Conservation (phyloP, 139 green algal genomes). For the Chlamydomonas eustigma region DNA sequence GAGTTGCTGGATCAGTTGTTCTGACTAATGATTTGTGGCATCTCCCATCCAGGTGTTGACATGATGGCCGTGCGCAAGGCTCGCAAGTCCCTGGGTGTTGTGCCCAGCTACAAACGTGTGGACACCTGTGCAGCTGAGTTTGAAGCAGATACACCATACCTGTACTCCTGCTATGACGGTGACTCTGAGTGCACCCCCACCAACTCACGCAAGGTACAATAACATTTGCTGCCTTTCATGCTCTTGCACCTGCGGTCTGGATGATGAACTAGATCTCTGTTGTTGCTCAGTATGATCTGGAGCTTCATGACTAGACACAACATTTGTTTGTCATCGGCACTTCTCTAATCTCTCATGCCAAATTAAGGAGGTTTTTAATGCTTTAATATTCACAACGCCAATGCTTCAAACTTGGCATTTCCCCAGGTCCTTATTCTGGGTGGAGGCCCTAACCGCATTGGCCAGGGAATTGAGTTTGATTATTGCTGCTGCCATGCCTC, state of each 20-base stretch:
- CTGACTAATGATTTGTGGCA: too few species aligned
- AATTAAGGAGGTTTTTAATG: too few species aligned
- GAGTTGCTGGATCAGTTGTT: too few species aligned
- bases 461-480: conserved; percentile 99
- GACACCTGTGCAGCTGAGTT: conserved; percentile 99
- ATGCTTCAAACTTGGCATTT: conserved; percentile 50
- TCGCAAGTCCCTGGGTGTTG: conserved; percentile 70
- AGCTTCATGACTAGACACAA: too few species aligned
- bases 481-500: conserved; percentile 99
- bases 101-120: conserved; percentile 91
- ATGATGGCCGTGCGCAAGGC: conserved; percentile 52
- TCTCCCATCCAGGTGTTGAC: conserved; percentile 2
- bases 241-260: too few species aligned
- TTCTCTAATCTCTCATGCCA: too few species aligned
- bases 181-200: conserved; percentile 76
- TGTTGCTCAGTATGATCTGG: background rate
- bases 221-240: background rate
- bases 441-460: conserved; percentile 98
- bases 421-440: conserved; percentile 89
- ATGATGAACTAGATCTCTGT: background rate
- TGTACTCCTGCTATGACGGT: conserved; percentile 89
- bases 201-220: conserved; percentile 56
- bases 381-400: too few species aligned
- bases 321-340: too few species aligned
- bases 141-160: conserved; percentile 95